Evolutionary conservation across 805 yeast genomes (phyloP).

Genomic region (Zygosaccharomyces lentus): DNA sequence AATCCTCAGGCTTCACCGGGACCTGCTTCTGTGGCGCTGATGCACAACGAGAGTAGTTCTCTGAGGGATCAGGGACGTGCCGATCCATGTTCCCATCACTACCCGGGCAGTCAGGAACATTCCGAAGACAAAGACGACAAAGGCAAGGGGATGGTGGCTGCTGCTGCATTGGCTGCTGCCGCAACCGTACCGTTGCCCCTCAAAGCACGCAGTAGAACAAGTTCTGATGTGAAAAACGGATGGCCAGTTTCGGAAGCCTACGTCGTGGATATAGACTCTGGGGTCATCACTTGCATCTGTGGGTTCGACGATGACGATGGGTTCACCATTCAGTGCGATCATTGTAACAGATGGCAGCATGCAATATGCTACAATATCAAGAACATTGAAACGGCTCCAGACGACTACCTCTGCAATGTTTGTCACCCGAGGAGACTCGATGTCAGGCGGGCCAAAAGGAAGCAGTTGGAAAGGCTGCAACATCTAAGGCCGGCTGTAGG

Average conservation of each 20-base stretch:
- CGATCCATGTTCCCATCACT: conserved; percentile 16
- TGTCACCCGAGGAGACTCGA: conserved; percentile 58
- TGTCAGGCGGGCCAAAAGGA: conserved; percentile 40
- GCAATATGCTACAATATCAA: conserved; percentile 81
- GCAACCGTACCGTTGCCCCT: conserved; percentile 70
- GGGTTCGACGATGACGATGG: conserved; percentile 87
- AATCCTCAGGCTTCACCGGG: conserved; percentile 41
- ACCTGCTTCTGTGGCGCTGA: conserved; percentile 42
- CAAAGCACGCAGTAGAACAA: conserved; percentile 13
- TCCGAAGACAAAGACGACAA: background rate
- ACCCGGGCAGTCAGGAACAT: background rate
- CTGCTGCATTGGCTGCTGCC: conserved; percentile 80
- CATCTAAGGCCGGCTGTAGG: conserved; percentile 5
- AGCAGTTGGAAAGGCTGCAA: conserved; percentile 34
- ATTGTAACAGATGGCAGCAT: conserved; percentile 93
- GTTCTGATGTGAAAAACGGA: conserved; percentile 4
- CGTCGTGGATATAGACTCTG: conserved; percentile 75
- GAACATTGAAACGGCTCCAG: conserved; percentile 73
- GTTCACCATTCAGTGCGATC: conserved; percentile 89
- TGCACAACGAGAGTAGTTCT: conserved; percentile 20
- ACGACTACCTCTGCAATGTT: conserved; percentile 70
- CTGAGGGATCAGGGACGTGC: conserved; percentile 3
- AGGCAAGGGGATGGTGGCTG: conserved; percentile 62
- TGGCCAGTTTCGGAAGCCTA: conserved; percentile 42
- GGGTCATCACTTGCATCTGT: conserved; percentile 85